These are phyloP conservation scores for Pichia scutulata DNA, from an alignment of 805 yeast species.

Conservation along the genomic window DNA sequence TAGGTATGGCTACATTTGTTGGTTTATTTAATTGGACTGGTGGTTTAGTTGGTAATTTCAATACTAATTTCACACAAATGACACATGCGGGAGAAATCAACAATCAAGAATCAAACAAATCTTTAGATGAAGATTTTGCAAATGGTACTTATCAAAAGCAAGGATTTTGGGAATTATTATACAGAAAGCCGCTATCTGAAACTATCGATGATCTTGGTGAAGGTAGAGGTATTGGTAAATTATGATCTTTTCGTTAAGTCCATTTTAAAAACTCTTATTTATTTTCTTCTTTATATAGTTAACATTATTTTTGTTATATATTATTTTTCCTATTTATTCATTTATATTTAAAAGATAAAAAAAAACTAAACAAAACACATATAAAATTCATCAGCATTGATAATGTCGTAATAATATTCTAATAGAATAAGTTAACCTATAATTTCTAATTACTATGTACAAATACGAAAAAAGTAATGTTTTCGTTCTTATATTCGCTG, in stretches of 20 bases:
- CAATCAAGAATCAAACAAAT: constrained; percentile 32
- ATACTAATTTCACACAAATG: constrained; percentile 37
- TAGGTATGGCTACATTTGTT: constrained; percentile 36
- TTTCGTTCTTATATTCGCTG: too few relatives aligned
- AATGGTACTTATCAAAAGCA: constrained; percentile 33
- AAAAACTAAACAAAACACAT: not conserved
- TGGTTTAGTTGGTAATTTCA: constrained; percentile 36
- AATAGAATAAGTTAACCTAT: too few relatives aligned
- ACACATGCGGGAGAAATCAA: constrained; percentile 32
- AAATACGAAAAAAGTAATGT: too few relatives aligned
- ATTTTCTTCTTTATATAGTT: constrained; percentile 1
- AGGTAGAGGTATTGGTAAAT: constrained; percentile 47
- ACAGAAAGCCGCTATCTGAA: constrained; percentile 76
- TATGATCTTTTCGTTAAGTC: constrained; percentile 6
- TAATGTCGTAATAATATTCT: too few relatives aligned
- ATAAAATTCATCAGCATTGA: too few relatives aligned
- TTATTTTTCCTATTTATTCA: constrained; percentile 2
- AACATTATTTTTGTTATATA: not conserved
- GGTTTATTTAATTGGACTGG: constrained; percentile 51
- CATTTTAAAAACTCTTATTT: not conserved
- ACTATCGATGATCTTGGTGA: constrained; percentile 70
- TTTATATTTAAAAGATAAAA: not conserved
- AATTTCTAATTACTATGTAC: too few relatives aligned
- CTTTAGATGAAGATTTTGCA: constrained; percentile 27
- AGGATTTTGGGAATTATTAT: constrained; percentile 73